Base-by-base conservation (phyloP, 225 moss, liverwort and hornwort species). In the Asterella californica region DNA sequence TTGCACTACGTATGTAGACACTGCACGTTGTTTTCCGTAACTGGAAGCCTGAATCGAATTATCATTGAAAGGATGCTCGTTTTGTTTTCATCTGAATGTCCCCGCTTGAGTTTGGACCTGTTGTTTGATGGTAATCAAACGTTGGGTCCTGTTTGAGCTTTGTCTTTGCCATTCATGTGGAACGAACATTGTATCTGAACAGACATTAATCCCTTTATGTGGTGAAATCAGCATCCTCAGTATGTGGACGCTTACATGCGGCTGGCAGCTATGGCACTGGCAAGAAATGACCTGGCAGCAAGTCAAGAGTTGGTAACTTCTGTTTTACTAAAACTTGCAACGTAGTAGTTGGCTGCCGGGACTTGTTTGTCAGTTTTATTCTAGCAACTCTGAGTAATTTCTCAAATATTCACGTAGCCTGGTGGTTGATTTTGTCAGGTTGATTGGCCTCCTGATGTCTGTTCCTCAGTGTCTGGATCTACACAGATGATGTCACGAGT, bases 211-310 rank as follows among this genome's bases (percentile, higher is more conserved):
- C 52, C 21, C 17, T 25, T 33, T 17, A 0, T 15, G 3, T 33
- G 30, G 27, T 32, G 30, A 78, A 72, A 74, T 71, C 85, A 89
- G 89, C 95, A 99, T 84, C 91, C 95, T 18, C 84, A 92, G 46
- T 99, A 95, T 78, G 90, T 91, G 82, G 95, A 99, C 87, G 99
- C 99, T 18, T 90, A 91, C 80, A 91, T 99, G 74, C 91, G 99
- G 1, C 83, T 95, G 86, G 99, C 91, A 81, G 91, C 95, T 78
- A 91, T 99, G 93, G 92, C 95, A 48, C 81, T 90, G 48, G 92
- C 93, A 79, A 93, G 93, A 76, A 95, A 88, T 91, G 87, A 92
- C 66, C 83, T 92, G 37, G 75, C 78, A 64, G 86, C 90, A 57
- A 90, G 93, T 78, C 78, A 91, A 70, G 95, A 92, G 30, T 80